Percentiles rank a stretch among this genome's conserved stretches.
phyloP scores from a whole-genome alignment of 1,284 basidiomycete genomes.

The Tilletia setariae region DNA sequence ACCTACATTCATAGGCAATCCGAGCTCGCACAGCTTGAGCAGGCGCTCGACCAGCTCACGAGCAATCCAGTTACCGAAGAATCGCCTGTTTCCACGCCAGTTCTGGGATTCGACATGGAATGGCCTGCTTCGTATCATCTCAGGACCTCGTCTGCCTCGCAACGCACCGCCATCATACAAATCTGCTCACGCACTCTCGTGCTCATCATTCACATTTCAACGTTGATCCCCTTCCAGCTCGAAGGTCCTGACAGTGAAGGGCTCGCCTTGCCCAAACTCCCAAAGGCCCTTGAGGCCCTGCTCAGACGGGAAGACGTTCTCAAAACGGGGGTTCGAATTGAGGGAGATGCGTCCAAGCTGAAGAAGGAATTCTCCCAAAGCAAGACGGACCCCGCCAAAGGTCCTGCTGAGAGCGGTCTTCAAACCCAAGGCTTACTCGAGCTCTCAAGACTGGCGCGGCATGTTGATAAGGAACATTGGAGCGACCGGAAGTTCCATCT shows the following conservation, averaged over 20 bases:
- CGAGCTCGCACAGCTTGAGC: neutral
- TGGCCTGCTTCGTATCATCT: slow-evolving; percentile 28
- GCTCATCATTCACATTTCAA: slow-evolving; percentile 36
- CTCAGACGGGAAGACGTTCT: slow-evolving; percentile 29
- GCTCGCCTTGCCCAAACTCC: neutral
- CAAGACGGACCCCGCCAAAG: neutral
- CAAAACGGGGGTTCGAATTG: slow-evolving; percentile 43
- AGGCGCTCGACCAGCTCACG: neutral
- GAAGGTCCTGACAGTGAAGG: neutral
- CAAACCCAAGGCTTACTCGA: slow-evolving; percentile 31
- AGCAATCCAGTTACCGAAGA: neutral
- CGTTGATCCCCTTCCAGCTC: slow-evolving; percentile 26
- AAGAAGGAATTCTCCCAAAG: slow-evolving; percentile 30
- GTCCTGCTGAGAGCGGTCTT: slow-evolving; percentile 17
- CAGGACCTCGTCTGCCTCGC: neutral
- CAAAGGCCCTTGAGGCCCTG: slow-evolving; percentile 22
- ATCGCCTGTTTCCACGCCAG: no score
- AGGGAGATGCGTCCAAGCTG: slow-evolving; percentile 38
- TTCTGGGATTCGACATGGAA: slow-evolving; percentile 40
- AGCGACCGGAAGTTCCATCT: slow-evolving; percentile 9
- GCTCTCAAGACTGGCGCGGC: slow-evolving; percentile 31
- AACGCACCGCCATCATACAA: slow-evolving; percentile 34
- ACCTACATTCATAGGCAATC: neutral
- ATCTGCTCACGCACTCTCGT: slow-evolving; percentile 29
- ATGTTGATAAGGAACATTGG: slow-evolving; percentile 32